Evolutionary conservation across 176 grass and related monocot genomes (phyloP).

Genomic region (Thinopyrum elongatum): DNA sequence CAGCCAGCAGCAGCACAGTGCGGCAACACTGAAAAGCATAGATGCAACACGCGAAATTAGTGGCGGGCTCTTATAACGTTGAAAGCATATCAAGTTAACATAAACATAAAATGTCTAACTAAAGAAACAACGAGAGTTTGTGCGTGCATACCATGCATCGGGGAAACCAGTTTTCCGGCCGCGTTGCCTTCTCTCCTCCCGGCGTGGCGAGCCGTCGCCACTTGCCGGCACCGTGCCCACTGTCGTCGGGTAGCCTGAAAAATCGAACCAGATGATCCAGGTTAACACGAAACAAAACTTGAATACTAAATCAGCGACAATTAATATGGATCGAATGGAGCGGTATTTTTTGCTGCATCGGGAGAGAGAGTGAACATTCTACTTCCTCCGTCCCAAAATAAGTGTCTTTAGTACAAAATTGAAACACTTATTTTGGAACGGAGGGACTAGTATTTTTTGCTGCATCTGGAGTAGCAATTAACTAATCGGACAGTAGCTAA

Average conservation of each 20-base stretch:
- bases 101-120: background rate
- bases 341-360: no score
- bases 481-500: background rate
- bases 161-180: slow-evolving; percentile 27
- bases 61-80: background rate
- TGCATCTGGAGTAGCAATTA: background rate
- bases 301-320: background rate
- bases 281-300: background rate
- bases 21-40: slow-evolving; percentile 33
- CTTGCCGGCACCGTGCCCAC: background rate
- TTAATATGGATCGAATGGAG: no score
- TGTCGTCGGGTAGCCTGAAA: slow-evolving; percentile 12
- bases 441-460: no score
- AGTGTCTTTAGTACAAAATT: no score
- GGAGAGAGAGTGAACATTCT: no score
- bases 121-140: background rate
- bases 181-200: background rate
- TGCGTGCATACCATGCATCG: slow-evolving; percentile 25
- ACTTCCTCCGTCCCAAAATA: no score
- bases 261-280: background rate
- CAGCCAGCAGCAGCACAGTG: slow-evolving; percentile 46
- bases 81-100: background rate
- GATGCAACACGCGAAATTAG: background rate
- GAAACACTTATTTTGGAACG: no score
- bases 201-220: background rate